These are phyloP conservation scores for Blumeria hordei DNA, from an alignment of 2,329 filamentous ascomycete species.

Conservation along the genomic window DNA sequence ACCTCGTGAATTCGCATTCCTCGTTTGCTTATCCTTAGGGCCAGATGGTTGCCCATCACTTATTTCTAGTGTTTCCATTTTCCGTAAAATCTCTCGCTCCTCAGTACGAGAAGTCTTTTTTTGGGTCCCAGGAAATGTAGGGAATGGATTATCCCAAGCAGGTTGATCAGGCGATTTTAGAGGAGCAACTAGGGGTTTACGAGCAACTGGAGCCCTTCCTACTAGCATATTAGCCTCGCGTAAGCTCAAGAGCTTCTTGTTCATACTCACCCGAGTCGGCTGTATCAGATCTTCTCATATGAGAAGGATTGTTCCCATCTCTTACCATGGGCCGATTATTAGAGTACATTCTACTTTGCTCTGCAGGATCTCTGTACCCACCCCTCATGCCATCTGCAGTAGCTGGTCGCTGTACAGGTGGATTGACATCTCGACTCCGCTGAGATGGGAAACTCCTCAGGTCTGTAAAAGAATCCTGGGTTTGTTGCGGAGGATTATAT, in stretches of 20 bases:
- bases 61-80: constrained; percentile 13
- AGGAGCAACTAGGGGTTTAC: constrained; percentile 12
- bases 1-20: constrained; percentile 1
- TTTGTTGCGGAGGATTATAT: constrained; percentile 7
- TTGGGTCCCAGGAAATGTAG: constrained; percentile 18
- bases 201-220: constrained; percentile 6
- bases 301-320: constrained; percentile 9
- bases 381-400: constrained; percentile 8
- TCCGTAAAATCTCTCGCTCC: constrained; percentile 15
- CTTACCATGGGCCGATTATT: constrained; percentile 8
- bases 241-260: constrained; percentile 4
- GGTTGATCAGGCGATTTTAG: constrained; percentile 17
- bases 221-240: constrained; percentile 4
- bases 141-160: constrained; percentile 25
- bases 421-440: constrained; percentile 8
- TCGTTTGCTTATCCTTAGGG: constrained; percentile 9
- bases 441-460: constrained; percentile 8
- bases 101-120: constrained; percentile 18
- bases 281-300: constrained; percentile 6
- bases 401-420: constrained; percentile 11
- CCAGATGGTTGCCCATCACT: constrained; percentile 5
- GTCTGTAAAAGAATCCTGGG: constrained; percentile 12
- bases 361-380: constrained; percentile 8
- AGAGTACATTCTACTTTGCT: constrained; percentile 10
- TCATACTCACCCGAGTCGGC: constrained; percentile 13